Conservation (phyloP, 768 basidiomycete genomes). For the Gymnopilus junonius region DNA sequence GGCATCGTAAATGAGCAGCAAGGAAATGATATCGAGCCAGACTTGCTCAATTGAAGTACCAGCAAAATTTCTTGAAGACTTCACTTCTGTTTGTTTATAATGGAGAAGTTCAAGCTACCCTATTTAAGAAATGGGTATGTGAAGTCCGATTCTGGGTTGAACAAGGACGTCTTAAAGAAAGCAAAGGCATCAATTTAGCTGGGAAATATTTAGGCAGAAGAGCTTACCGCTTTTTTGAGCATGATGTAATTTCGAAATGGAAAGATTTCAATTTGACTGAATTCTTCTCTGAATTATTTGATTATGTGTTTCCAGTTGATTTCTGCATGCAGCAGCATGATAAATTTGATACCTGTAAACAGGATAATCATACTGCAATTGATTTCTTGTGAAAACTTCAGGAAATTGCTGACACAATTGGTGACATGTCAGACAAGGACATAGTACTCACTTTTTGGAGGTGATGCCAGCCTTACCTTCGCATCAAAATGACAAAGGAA, state of each 20-base stretch:
- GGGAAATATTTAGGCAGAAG: not conserved
- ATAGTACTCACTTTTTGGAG: not conserved
- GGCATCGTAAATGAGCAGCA: not conserved
- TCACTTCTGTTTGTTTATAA: not conserved
- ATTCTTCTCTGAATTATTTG: constrained; percentile 37
- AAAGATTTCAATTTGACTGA: constrained; percentile 28
- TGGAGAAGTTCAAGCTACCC: not conserved
- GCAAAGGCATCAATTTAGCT: not conserved
- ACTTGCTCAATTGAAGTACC: not conserved
- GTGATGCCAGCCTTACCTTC: constrained; percentile 8
- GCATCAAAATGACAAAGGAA: not conserved
- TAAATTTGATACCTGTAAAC: not conserved
- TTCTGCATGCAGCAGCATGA: constrained; percentile 15
- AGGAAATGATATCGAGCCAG: not conserved
- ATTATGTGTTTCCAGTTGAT: constrained; percentile 38
- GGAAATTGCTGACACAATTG: not conserved
- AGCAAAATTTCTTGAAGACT: constrained; percentile 1
- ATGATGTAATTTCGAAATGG: not conserved
- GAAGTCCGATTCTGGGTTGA: not conserved
- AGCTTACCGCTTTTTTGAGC: constrained; percentile 6
- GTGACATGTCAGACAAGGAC: constrained; percentile 24
- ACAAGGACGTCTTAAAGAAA: not conserved
- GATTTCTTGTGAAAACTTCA: no score
- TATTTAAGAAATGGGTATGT: no score
- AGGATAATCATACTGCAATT: not conserved